Evolutionary conservation across 495 filamentous ascomycete genomes (phyloP).

Genomic region (Talaromyces wortmannii): DNA sequence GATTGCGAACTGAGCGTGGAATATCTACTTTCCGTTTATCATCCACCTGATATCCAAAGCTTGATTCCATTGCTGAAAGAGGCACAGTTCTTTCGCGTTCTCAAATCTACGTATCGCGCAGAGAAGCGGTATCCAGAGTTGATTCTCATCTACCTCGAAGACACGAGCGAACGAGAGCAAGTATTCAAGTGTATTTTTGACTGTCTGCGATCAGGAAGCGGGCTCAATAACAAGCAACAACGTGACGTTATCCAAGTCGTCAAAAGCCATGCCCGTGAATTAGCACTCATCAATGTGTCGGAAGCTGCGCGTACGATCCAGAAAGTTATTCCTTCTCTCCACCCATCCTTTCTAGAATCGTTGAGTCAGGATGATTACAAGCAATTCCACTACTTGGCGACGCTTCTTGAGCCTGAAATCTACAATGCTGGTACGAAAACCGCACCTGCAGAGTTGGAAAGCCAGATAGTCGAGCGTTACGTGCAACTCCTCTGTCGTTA

Average conservation of each 20-base stretch:
- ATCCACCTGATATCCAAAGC: slow-evolving; percentile 70
- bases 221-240: slow-evolving; percentile 64
- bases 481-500: slow-evolving; percentile 85
- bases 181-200: slow-evolving; percentile 78
- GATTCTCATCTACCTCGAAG: slow-evolving; percentile 78
- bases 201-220: slow-evolving; percentile 67
- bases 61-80: slow-evolving; percentile 71
- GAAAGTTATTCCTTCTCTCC: slow-evolving; percentile 59
- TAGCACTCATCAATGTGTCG: slow-evolving; percentile 63
- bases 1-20: slow-evolving; percentile 95
- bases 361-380: slow-evolving; percentile 53
- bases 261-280: slow-evolving; percentile 55
- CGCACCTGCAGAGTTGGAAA: slow-evolving; percentile 18
- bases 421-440: slow-evolving; percentile 16
- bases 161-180: slow-evolving; percentile 61
- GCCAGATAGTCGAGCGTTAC: slow-evolving; percentile 72
- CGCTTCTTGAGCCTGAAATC: slow-evolving; percentile 65
- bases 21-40: slow-evolving; percentile 89
- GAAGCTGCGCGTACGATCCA: slow-evolving; percentile 66
- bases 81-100: slow-evolving; percentile 85
- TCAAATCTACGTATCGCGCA: slow-evolving; percentile 79
- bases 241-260: slow-evolving; percentile 70
- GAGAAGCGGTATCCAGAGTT: slow-evolving; percentile 78
- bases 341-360: slow-evolving; percentile 59
- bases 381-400: slow-evolving; percentile 72